Conservation (phyloP, 148 eudicot genomes). For the Hydrangea macrophylla region DNA sequence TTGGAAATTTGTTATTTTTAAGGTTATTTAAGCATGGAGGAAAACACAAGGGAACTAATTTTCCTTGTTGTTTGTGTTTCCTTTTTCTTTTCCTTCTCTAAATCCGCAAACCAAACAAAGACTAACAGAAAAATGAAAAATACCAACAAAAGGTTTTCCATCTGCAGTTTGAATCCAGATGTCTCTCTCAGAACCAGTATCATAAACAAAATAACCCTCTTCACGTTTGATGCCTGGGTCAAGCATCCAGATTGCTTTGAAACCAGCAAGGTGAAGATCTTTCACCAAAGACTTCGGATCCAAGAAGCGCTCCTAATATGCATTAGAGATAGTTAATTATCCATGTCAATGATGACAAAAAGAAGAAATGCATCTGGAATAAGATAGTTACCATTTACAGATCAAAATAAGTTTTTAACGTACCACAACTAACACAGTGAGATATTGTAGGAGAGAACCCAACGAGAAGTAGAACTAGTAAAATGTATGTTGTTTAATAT, state of each 20-base stretch:
- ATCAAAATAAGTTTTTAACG: neutral
- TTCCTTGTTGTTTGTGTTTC: too few relatives aligned
- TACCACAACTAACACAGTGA: neutral
- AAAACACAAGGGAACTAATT: too few relatives aligned
- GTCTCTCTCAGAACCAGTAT: conserved; percentile 72
- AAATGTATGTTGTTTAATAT: neutral
- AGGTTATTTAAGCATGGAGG: too few relatives aligned
- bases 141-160: conserved; percentile 85
- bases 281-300: conserved; percentile 73
- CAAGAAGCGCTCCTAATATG: conserved; percentile 71
- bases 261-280: conserved; percentile 75
- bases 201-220: conserved; percentile 84
- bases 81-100: too few relatives aligned
- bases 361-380: neutral
- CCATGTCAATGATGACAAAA: neutral
- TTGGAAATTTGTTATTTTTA: too few relatives aligned
- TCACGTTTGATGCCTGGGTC: conserved; percentile 97
- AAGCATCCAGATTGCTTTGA: conserved; percentile 99
- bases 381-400: neutral
- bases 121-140: neutral
- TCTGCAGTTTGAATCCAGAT: conserved; percentile 83
- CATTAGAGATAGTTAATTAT: conserved; percentile 1
- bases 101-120: too few relatives aligned
- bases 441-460: neutral
- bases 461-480: neutral